Conservation (phyloP, 306 rosid genomes). For the Casuarina glauca region DNA sequence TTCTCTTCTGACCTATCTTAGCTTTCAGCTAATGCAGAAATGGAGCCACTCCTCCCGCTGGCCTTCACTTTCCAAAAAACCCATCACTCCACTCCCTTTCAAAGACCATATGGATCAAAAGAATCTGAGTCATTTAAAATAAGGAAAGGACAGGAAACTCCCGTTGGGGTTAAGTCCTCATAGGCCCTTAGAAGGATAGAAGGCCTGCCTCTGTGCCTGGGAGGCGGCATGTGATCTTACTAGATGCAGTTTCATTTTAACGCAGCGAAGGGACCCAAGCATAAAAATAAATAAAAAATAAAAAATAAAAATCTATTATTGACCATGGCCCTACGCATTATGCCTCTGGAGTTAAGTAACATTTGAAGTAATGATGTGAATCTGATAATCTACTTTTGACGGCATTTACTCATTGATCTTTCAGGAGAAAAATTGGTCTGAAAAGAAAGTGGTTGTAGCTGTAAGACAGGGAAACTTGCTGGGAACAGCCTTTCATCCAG, state of each 20-base stretch:
- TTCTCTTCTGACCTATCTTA: background rate
- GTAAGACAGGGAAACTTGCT: constrained; percentile 86
- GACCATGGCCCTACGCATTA: background rate
- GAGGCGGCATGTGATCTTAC: background rate
- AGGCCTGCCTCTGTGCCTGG: background rate
- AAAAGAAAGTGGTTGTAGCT: constrained; percentile 78
- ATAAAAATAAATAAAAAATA: background rate
- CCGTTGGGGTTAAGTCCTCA: background rate
- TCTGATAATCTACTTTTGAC: constrained; percentile 1
- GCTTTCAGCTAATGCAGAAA: background rate
- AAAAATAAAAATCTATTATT: background rate
- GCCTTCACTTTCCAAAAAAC: background rate
- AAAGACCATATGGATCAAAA: background rate
- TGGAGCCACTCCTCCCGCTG: background rate
- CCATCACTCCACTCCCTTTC: background rate
- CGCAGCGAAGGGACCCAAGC: no score
- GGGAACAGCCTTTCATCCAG: constrained; percentile 97
- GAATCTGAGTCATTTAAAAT: background rate
- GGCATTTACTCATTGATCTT: constrained; percentile 27
- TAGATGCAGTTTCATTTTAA: background rate
- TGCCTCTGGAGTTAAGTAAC: background rate
- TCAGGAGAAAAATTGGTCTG: constrained; percentile 55
- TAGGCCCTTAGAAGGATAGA: background rate
- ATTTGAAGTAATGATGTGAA: background rate
- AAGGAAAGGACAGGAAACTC: background rate